phyloP scores from a whole-genome alignment of 371 early-diverging fungal species.

The Mortierella sp. region DNA sequence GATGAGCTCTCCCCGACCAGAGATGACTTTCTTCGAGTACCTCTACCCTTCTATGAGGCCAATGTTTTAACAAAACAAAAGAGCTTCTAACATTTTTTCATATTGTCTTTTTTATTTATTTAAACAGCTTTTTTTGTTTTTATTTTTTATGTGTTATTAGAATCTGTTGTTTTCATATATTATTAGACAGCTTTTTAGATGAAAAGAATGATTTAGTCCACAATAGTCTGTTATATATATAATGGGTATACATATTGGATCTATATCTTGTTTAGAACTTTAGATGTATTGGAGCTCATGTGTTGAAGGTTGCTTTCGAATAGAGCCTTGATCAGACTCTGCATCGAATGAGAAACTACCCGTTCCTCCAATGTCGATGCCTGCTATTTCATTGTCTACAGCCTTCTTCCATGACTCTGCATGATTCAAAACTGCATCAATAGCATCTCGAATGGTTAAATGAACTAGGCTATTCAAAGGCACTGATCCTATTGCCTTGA shows the following conservation, averaged over 20 bases:
- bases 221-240: background rate
- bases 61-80: conserved; percentile 12
- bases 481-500: conserved; percentile 3
- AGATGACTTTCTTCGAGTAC: conserved; percentile 57
- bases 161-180: background rate
- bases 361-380: background rate
- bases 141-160: background rate
- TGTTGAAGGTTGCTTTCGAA: conserved; percentile 13
- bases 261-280: background rate
- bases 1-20: conserved; percentile 26
- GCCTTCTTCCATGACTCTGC: conserved; percentile 5
- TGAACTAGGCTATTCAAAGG: conserved; percentile 25
- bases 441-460: conserved; percentile 31
- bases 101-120: conserved; percentile 1
- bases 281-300: conserved; percentile 16
- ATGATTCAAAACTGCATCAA: conserved; percentile 14
- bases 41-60: conserved; percentile 46
- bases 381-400: background rate
- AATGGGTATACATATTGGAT: background rate
- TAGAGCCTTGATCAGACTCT: conserved; percentile 10
- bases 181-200: background rate
- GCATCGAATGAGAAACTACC: conserved; percentile 8
- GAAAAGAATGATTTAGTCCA: background rate
- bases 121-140: background rate
- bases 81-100: background rate